Evolutionary conservation across 2,329 filamentous ascomycete species (phyloP), one percentile per base, ranked within the genome.

Genomic region (Ceratocystis variospora): DNA sequence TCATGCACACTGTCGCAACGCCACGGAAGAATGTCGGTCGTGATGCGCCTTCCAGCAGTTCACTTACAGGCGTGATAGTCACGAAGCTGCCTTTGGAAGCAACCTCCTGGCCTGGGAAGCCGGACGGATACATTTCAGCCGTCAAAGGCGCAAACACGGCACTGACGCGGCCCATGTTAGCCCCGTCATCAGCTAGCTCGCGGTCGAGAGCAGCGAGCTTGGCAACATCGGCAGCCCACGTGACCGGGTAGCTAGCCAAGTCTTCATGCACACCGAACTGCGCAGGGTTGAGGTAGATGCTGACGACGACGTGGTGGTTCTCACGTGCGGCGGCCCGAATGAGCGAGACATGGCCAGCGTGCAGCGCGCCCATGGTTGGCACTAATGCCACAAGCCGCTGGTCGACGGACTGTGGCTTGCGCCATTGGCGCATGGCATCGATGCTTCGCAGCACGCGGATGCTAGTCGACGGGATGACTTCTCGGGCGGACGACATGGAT

Each of bases 331-430:
- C 94, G 71, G 86, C 83, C 68, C 90, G 88, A 72, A 96, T 88
- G 25, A 99, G 82, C 2, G 89, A 88, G 63, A 96, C 77, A 76
- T 99, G 94, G 50, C 94, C 94, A 66, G 86, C 83, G 76, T 99
- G 94, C n/a, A 99, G 82, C 62, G 94, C 94, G 69, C 94, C 94
- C 94, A 99, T 97, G 41, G 94, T 99, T 1, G 94, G 94, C 45
- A 99, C 91, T 33, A 99, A 84, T 68, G 88, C 90, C 67, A 99
- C 86, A 57, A 86, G 86, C 67, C 87, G 84, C 71, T 87, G 83
- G 72, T 85, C 80, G 68, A 85, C 76, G 45, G 85, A 77, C 68
- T 91, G 84, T 50, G 85, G 81, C 25, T 79, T 81, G 45, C 90
- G 85, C 79, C 87, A 88, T 71, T 80, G 76, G 48, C 90, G 88